Evolutionary conservation across 257 asterid genomes (phyloP).

Genomic region (Ilex aquifolium): DNA sequence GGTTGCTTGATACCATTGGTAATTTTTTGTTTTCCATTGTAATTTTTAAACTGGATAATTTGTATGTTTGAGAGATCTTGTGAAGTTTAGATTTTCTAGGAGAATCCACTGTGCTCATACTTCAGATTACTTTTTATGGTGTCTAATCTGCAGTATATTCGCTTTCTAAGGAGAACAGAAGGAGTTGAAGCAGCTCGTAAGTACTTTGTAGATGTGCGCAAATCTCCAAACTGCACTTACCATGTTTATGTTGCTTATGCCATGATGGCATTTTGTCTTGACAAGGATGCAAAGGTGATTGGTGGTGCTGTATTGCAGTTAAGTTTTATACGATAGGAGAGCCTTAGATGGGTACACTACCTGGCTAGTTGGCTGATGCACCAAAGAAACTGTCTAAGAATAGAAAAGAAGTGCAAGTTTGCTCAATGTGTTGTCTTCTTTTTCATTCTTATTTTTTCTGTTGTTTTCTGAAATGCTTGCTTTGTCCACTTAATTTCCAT

Average conservation of each 20-base stretch:
- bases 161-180: constrained; percentile 91
- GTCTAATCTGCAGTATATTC: constrained; percentile 52
- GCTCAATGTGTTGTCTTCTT: too few species aligned
- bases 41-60: too few species aligned
- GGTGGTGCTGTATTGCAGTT: constrained; percentile 4
- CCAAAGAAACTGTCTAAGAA: too few species aligned
- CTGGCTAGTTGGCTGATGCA: too few species aligned
- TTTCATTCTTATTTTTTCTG: too few species aligned
- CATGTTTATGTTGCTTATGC: constrained; percentile 98
- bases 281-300: constrained; percentile 93
- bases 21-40: too few species aligned
- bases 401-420: too few species aligned
- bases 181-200: constrained; percentile 96
- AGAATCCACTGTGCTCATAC: constrained; percentile 3
- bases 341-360: background rate
- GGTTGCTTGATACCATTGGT: too few species aligned
- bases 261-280: constrained; percentile 94
- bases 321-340: constrained; percentile 3
- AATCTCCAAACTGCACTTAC: constrained; percentile 92
- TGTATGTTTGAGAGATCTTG: too few species aligned
- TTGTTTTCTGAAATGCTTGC: background rate
- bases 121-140: background rate
- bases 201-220: constrained; percentile 83
- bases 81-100: too few species aligned
- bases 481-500: constrained; percentile 1